Base-by-base conservation (phyloP, 164 flowering plant genomes). In the Berberis vulgaris region DNA sequence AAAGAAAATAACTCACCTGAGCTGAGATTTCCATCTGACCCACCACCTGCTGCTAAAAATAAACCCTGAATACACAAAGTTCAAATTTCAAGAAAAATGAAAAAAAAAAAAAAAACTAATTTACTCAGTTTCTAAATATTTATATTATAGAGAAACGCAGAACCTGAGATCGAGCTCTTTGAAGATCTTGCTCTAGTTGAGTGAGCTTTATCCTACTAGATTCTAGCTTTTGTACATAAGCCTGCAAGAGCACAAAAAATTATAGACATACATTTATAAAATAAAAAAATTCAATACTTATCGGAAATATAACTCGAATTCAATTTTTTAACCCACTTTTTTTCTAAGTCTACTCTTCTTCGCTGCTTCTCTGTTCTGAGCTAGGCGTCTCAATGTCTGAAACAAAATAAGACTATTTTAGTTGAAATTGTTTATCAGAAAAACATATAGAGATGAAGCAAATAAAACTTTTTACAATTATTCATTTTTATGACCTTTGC, bases 321-420 rank as follows among this genome's bases (percentile, higher is more conserved):
- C 26, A 26, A 26, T 26, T 26, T 26, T 26, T 59, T 41, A 63
- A 65, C 52, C 64, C 44, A 93, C 98, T 91, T 94, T 94, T 69
- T 94, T 94, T 63, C 97, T 82, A 2, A 91, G 84, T 45, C 99
- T 76, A 77, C 99, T 91, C 72, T 94, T 94, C 64, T 79, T 86
- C 64, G 99, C 99, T 64, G 99, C 99, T 74, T 94, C 99, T 80
- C 99, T 85, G 74, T 94, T 94, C 74, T 94, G 99, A 53, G 99
- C 97, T 66, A 94, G 78, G 49, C 99, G 89, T 74, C 97, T 84
- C 79, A 86, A 50, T 67, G 97, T 91, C 99, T 94, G 85, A 67
- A 72, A 62, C 65, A 52, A 50, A 7, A 49, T 26, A 42, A 11
- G 42, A 43, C 40, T 6, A 57, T 1, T 52, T 6, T 39, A 60